A percentile compares a stretch with the other conserved stretches of the same genome.
These are phyloP conservation scores for Wickerhamiella allomyrinae DNA, from an alignment of 805 yeast genomes.

Conservation along the genomic window DNA sequence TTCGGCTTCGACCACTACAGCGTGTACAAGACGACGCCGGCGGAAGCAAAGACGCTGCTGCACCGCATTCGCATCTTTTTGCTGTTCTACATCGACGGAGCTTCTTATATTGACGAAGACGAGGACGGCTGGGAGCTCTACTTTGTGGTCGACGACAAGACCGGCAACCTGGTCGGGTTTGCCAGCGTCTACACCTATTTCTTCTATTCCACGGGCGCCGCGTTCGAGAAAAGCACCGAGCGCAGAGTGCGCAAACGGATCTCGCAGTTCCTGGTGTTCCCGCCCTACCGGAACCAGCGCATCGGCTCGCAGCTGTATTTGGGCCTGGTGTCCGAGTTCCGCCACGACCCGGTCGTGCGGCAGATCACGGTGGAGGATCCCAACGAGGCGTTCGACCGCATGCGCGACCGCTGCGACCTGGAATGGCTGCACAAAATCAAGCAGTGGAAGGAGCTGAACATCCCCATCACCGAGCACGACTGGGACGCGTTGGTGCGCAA, in stretches of 20 bases:
- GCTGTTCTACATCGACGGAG: slow-evolving; percentile 82
- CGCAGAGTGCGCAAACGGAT: slow-evolving; percentile 49
- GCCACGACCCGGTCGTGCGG: slow-evolving; percentile 34
- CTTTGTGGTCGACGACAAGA: slow-evolving; percentile 32
- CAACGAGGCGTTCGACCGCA: slow-evolving; percentile 77
- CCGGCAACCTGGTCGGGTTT: slow-evolving; percentile 53
- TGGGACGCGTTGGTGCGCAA: slow-evolving; percentile 3
- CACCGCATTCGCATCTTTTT: slow-evolving; percentile 54
- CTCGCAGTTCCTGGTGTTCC: slow-evolving; percentile 74
- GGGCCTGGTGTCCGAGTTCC: slow-evolving; percentile 42
- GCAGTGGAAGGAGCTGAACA: slow-evolving; percentile 6
- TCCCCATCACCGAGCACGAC: slow-evolving; percentile 26
- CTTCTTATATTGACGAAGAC: slow-evolving; percentile 62
- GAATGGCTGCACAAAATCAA: slow-evolving; percentile 11
- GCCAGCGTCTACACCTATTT: slow-evolving; percentile 75
- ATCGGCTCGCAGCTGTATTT: slow-evolving; percentile 55
- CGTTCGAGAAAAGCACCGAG: slow-evolving; percentile 19
- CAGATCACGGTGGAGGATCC: slow-evolving; percentile 93
- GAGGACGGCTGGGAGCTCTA: slow-evolving; percentile 77
- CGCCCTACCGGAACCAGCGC: slow-evolving; percentile 62
- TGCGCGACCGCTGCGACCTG: slow-evolving; percentile 73
- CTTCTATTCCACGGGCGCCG: slow-evolving; percentile 48
- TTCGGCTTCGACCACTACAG: slow-evolving; percentile 1
- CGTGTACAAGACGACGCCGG: slow-evolving; percentile 31
- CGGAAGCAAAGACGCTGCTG: not conserved